Evolutionary conservation across 2,329 filamentous ascomycete genomes (phyloP).

Genomic region (Stachybotrys elegans): DNA sequence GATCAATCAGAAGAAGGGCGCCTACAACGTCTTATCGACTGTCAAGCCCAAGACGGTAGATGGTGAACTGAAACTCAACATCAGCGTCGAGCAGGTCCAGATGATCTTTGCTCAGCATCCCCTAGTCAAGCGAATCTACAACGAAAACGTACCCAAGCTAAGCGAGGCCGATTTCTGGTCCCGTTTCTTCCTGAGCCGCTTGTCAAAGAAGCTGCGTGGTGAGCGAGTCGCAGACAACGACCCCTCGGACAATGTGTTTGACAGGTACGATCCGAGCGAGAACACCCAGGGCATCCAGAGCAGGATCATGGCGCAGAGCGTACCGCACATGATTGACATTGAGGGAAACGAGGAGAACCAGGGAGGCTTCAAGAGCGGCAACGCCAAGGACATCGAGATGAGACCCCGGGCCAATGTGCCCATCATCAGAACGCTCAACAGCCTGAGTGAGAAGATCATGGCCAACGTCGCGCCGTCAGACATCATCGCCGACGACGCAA

Average conservation of each 20-base stretch:
- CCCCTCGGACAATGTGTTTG: conserved; percentile 71
- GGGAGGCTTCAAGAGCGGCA: conserved; percentile 75
- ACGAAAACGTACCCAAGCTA: conserved; percentile 83
- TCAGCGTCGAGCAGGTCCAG: conserved; percentile 87
- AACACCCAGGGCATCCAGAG: conserved; percentile 51
- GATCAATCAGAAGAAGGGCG: conserved; percentile 75
- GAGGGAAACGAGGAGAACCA: conserved; percentile 95
- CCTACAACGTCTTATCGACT: conserved; percentile 89
- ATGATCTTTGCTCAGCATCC: conserved; percentile 93
- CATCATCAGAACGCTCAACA: conserved; percentile 85
- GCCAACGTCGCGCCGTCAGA: conserved; percentile 79
- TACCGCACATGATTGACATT: conserved; percentile 87
- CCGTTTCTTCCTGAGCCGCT: conserved; percentile 83
- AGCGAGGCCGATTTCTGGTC: conserved; percentile 85
- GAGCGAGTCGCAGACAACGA: conserved; percentile 80
- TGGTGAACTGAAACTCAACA: conserved; percentile 67
- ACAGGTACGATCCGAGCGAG: conserved; percentile 76
- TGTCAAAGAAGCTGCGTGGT: conserved; percentile 88
- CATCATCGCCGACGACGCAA: conserved; percentile 51
- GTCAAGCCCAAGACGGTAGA: conserved; percentile 61
- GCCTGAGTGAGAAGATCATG: conserved; percentile 88
- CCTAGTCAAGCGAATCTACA: conserved; percentile 82
- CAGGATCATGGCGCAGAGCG: conserved; percentile 55
- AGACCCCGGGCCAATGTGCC: conserved; percentile 75
- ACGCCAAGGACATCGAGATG: conserved; percentile 88